Conservation (phyloP, 1,139 yeast genomes). For the Scheffersomyces parashehatae region DNA sequence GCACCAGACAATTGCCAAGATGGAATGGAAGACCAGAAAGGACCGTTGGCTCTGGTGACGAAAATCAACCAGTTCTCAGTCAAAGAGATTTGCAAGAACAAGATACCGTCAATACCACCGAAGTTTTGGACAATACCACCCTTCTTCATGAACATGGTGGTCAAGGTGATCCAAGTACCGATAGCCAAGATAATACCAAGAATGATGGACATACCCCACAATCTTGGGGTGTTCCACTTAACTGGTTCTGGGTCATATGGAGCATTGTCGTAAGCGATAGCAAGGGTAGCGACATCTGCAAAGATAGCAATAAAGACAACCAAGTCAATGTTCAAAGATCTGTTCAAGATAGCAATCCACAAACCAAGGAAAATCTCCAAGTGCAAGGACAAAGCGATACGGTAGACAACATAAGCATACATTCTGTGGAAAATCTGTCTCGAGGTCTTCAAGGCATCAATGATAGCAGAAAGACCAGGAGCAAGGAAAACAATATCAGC, state of each 20-base stretch:
- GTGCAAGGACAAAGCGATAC: slow-evolving; percentile 91
- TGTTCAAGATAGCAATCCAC: slow-evolving; percentile 91
- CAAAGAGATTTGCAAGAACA: slow-evolving; percentile 88
- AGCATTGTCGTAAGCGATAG: slow-evolving; percentile 96
- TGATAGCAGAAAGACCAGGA: slow-evolving; percentile 93
- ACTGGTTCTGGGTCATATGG: slow-evolving; percentile 97
- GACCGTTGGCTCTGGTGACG: slow-evolving; percentile 94
- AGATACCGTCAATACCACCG: slow-evolving; percentile 89
- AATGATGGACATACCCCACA: slow-evolving; percentile 93
- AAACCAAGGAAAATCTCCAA: slow-evolving; percentile 90
- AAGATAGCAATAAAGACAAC: slow-evolving; percentile 93
- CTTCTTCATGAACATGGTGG: slow-evolving; percentile 77
- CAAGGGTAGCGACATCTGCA: slow-evolving; percentile 94
- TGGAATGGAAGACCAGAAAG: slow-evolving; percentile 91
- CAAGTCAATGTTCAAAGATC: slow-evolving; percentile 79
- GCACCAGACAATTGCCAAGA: slow-evolving; percentile 97
- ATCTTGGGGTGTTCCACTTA: slow-evolving; percentile 97
- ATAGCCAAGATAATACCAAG: slow-evolving; percentile 80
- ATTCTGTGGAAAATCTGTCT: slow-evolving; percentile 98
- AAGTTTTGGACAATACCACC: slow-evolving; percentile 95
- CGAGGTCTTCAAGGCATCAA: slow-evolving; percentile 91
- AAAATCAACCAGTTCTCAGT: slow-evolving; percentile 96
- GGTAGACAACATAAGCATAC: slow-evolving; percentile 95
- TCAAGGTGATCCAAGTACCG: slow-evolving; percentile 91
- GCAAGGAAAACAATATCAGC: slow-evolving; percentile 96